Evolutionary conservation across 2,329 filamentous ascomycete species (phyloP).

Genomic region (Fusarium subtropicale): DNA sequence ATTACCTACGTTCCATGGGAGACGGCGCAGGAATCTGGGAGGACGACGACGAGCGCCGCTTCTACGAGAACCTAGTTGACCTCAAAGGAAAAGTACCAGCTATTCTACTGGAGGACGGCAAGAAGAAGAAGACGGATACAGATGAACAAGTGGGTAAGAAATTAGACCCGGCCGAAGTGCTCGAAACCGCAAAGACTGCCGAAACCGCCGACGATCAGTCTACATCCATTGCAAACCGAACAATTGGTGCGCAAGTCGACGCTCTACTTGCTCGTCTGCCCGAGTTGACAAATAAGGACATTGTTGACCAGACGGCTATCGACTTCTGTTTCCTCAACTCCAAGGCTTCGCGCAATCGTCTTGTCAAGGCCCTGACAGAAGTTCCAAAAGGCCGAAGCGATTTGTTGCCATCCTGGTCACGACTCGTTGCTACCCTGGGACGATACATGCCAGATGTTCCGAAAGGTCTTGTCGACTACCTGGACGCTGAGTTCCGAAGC

Average conservation of each 20-base stretch:
- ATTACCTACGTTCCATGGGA: slow-evolving; percentile 89
- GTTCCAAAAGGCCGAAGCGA: slow-evolving; percentile 95
- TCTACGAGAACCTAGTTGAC: slow-evolving; percentile 97
- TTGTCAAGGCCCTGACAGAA: slow-evolving; percentile 93
- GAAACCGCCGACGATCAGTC: slow-evolving; percentile 82
- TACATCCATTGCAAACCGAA: slow-evolving; percentile 96
- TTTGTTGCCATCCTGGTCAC: slow-evolving; percentile 89
- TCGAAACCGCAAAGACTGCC: slow-evolving; percentile 62
- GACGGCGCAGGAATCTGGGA: slow-evolving; percentile 98
- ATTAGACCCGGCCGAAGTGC: slow-evolving; percentile 64
- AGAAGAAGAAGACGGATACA: slow-evolving; percentile 87
- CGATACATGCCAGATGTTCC: slow-evolving; percentile 96
- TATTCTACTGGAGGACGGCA: slow-evolving; percentile 91
- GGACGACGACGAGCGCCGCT: slow-evolving; percentile 96
- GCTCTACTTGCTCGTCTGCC: slow-evolving; percentile 88
- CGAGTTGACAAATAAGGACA: slow-evolving; percentile 90
- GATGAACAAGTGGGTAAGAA: slow-evolving; percentile 89
- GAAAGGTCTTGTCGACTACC: slow-evolving; percentile 88
- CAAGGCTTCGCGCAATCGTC: slow-evolving; percentile 93
- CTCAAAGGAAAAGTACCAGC: slow-evolving; percentile 95
- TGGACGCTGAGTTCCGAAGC: slow-evolving; percentile 97
- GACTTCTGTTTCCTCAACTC: slow-evolving; percentile 99
- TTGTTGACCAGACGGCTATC: slow-evolving; percentile 90
- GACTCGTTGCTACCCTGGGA: slow-evolving; percentile 90
- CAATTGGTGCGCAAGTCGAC: slow-evolving; percentile 96